phyloP scores from a whole-genome alignment of 176 grass and related monocot species.

The Alopecurus myosuroides region DNA sequence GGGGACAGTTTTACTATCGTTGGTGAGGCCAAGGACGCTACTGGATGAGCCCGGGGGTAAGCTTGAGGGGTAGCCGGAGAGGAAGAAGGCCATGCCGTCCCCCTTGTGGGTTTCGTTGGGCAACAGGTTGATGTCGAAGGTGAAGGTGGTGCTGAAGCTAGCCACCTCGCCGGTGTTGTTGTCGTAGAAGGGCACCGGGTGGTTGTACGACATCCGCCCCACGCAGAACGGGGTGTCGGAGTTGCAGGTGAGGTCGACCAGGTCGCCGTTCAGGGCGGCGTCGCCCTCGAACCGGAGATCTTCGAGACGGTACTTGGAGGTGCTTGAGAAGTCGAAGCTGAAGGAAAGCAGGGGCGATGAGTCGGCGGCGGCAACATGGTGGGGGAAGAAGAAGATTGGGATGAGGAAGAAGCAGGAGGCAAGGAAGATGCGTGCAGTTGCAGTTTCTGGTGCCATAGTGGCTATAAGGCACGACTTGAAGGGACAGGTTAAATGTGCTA shows the following conservation, averaged over 20 bases:
- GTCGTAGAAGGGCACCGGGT: too few species aligned
- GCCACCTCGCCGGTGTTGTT: too few species aligned
- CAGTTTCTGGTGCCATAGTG: too few species aligned
- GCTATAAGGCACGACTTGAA: too few species aligned
- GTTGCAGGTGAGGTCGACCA: not conserved
- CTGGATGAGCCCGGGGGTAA: not conserved
- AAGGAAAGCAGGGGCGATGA: not conserved
- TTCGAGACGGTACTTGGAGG: not conserved
- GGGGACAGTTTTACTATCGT: too few species aligned
- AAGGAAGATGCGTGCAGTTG: too few species aligned
- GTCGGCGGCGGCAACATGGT: not conserved
- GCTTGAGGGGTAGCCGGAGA: not conserved
- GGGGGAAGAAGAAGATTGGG: too few species aligned
- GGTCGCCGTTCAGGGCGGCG: not conserved
- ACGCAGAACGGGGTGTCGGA: too few species aligned
- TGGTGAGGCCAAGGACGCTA: not conserved
- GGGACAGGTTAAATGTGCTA: too few species aligned
- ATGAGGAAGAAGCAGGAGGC: too few species aligned
- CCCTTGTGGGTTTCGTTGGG: not conserved
- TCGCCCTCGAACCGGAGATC: not conserved
- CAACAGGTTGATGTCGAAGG: not conserved
- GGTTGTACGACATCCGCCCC: too few species aligned
- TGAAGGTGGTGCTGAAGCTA: not conserved
- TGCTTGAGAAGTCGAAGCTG: not conserved
- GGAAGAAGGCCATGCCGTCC: constrained; percentile 8